Base-by-base conservation (phyloP, 306 rosid genomes). In the Dalbergia cochinchinensis region DNA sequence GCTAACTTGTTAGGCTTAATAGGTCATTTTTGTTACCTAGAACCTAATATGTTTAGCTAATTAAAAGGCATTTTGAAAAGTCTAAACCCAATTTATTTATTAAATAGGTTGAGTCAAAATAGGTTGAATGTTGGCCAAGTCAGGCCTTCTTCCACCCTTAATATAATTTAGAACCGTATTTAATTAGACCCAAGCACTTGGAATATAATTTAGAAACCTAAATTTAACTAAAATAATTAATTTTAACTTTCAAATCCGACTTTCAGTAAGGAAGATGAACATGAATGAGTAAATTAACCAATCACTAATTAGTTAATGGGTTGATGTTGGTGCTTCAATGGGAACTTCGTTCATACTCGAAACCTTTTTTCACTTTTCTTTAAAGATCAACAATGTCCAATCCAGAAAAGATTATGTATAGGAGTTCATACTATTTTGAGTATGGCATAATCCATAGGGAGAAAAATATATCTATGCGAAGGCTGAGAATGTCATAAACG, bases 321-420 rank as follows among this genome's bases (percentile, higher is more conserved):
- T 66, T 67, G 68, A 67, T 9, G 55, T 57, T 41, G 82, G 42
- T 67, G 68, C 82, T 66, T 65, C 54, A 37, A 19, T 64, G 48
- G 44, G 35, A 63, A 33, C 26, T 65, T 37, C 81, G 53, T 65
- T 66, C 54, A 77, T 66, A 65, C 39, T 54, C 6, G 5, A 11
- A 77, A 53, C 18, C 55, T 57, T 0, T 26, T 44, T 78, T 78
- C 10, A 26, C 26, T 78, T 44, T 68, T 59, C 26, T 67, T 57
- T 44, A 68, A 42, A 58, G 51, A 15, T 45, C 19, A 68, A n/a
- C 44, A 45, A 78, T 57, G 76, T 58, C 47, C 68, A 78, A 39
- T 34, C 53, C 39, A 50, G 9, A 12, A 65, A 81, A 8, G 45
- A 15, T 74, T 4, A 34, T 66, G 47, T 74, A 59, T 50, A 35